A percentile compares a stretch with the other conserved stretches of the same genome.
These are phyloP conservation scores for Peribolospora baueri DNA, from an alignment of 768 basidiomycete genomes.

Conservation along the genomic window DNA sequence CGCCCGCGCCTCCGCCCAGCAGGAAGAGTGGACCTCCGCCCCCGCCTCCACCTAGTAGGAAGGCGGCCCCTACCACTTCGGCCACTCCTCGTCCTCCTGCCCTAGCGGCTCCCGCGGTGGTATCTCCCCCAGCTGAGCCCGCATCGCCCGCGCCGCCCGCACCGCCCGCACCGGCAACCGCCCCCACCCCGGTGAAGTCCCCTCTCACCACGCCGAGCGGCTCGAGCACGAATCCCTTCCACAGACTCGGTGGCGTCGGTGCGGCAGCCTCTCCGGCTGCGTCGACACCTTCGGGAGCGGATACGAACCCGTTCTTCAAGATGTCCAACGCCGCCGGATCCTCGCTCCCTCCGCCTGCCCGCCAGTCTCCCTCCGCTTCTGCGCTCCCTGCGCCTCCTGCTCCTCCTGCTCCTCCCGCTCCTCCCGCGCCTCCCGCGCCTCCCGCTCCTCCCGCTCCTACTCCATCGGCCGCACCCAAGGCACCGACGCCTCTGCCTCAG, in stretches of 20 bases:
- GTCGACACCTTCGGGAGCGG: slow-evolving; percentile 13
- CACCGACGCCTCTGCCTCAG: slow-evolving; percentile 33
- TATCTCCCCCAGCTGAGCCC: slow-evolving; percentile 12
- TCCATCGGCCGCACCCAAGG: slow-evolving; percentile 18
- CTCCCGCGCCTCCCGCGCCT: slow-evolving; percentile 20
- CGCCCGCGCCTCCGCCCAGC: slow-evolving; percentile 5
- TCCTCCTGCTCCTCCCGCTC: slow-evolving; percentile 15
- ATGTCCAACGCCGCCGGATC: neutral
- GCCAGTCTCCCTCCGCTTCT: neutral
- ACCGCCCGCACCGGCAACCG: slow-evolving; percentile 9
- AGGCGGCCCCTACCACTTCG: slow-evolving; percentile 10
- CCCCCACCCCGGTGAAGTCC: slow-evolving; percentile 16
- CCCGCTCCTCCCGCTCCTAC: slow-evolving; percentile 13
- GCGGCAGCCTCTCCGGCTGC: slow-evolving; percentile 23
- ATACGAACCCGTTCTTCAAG: slow-evolving; percentile 12
- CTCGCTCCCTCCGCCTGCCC: slow-evolving; percentile 2
- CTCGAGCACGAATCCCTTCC: slow-evolving; percentile 57
- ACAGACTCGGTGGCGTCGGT: slow-evolving; percentile 28
- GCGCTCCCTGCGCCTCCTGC: slow-evolving; percentile 17
- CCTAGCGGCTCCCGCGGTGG: slow-evolving; percentile 12
- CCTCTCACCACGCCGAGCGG: slow-evolving; percentile 21
- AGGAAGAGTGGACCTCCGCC: slow-evolving; percentile 18
- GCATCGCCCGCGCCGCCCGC: slow-evolving; percentile 5
- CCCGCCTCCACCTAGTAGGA: slow-evolving; percentile 15
- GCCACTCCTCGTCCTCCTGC: slow-evolving; percentile 22